These are phyloP conservation scores for Onygena corvina DNA, from an alignment of 2,329 filamentous ascomycete species.

Conservation along the genomic window DNA sequence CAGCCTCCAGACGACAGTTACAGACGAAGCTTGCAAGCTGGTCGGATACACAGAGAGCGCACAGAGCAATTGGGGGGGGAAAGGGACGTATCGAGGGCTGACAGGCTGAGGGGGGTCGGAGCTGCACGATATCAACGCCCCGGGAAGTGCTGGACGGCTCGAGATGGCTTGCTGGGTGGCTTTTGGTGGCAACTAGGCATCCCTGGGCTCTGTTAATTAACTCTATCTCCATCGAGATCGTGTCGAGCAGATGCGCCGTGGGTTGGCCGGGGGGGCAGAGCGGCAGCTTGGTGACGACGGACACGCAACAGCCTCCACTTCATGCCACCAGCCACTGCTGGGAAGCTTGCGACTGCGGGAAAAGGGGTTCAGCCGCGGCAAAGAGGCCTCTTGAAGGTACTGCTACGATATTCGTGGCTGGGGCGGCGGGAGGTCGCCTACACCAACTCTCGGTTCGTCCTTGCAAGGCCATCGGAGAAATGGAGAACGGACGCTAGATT, in stretches of 20 bases:
- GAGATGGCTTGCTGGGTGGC: background rate
- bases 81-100: no score
- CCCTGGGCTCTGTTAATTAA: background rate
- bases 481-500: no score
- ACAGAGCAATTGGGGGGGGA: no score
- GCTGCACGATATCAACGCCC: no score
- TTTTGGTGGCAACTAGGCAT: background rate
- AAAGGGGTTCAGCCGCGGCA: background rate
- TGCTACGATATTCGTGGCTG: background rate
- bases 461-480: no score
- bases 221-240: conserved; percentile 2
- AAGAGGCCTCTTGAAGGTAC: background rate
- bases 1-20: no score
- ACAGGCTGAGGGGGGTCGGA: no score
- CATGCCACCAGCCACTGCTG: background rate
- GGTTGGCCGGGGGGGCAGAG: background rate
- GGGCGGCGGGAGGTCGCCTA: no score
- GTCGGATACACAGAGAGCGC: no score
- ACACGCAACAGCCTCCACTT: conserved; percentile 4
- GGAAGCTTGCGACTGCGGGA: background rate
- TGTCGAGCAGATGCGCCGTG: background rate
- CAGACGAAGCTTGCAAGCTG: no score
- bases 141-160: background rate
- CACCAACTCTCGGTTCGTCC: no score
- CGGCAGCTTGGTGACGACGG: background rate